phyloP scores from a whole-genome alignment of 73 alveolate genomes.

The Tetrahymena elliotti region DNA sequence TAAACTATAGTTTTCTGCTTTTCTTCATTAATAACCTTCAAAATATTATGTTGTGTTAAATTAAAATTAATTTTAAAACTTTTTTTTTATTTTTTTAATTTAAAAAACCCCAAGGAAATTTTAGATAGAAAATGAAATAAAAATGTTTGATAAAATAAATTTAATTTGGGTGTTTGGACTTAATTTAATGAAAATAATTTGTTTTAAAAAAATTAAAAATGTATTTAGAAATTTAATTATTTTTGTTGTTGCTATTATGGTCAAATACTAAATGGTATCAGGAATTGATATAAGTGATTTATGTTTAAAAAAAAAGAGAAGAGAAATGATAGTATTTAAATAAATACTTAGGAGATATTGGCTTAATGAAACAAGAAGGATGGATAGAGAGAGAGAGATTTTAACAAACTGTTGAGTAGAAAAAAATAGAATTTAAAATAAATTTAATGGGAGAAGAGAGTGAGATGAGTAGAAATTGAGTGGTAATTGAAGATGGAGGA shows the following conservation, averaged over 20 bases:
- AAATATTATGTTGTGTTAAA: no score
- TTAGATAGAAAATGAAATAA: no score
- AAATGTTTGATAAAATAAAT: no score
- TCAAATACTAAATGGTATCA: neutral
- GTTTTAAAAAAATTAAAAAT: no score
- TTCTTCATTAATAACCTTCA: no score
- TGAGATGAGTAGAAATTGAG: neutral
- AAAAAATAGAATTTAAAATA: neutral
- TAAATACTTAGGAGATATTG: neutral
- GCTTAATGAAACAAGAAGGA: neutral
- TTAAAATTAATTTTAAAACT: no score
- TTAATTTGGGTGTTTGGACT: no score
- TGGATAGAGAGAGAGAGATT: neutral
- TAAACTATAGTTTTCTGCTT: no score
- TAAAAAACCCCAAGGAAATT: no score
- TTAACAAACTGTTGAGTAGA: neutral
- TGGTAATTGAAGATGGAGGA: neutral
- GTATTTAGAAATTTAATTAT: neutral
- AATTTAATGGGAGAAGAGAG: neutral
- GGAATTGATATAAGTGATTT: neutral
- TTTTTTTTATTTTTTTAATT: no score
- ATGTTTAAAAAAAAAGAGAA: no score
- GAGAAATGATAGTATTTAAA: neutral
- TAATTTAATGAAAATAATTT: no score
- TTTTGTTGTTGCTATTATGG: neutral